phyloP scores from a whole-genome alignment of 192 early-diverging fungal genomes.

The Umbelopsis isabellina region DNA sequence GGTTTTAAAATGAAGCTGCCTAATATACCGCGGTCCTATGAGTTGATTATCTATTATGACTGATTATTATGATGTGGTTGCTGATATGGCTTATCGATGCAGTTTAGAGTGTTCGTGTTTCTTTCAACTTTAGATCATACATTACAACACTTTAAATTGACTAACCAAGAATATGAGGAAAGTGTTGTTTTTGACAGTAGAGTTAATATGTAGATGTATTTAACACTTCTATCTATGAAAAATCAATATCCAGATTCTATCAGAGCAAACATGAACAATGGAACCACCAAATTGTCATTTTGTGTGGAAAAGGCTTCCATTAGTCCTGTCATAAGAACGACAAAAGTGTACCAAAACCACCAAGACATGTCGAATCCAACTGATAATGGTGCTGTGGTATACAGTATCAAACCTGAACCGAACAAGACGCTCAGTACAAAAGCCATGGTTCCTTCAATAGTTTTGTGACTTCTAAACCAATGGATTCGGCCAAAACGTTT shows the following conservation, averaged over 20 bases:
- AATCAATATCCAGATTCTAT: constrained; percentile 10
- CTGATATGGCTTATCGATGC: too few relatives aligned
- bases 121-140: too few relatives aligned
- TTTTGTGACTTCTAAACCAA: constrained; percentile 81
- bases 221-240: too few relatives aligned
- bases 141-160: too few relatives aligned
- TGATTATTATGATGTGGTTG: too few relatives aligned
- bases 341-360: constrained; percentile 28
- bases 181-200: too few relatives aligned
- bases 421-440: constrained; percentile 73
- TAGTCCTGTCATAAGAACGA: constrained; percentile 45
- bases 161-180: too few relatives aligned
- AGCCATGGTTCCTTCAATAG: constrained; percentile 84
- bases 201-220: too few relatives aligned
- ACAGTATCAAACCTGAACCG: constrained; percentile 40
- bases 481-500: constrained; percentile 67
- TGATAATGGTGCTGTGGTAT: constrained; percentile 32
- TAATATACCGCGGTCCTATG: too few relatives aligned
- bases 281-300: constrained; percentile 95
- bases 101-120: too few relatives aligned
- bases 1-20: too few relatives aligned
- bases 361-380: constrained; percentile 42
- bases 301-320: constrained; percentile 89
- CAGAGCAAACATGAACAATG: constrained; percentile 71
- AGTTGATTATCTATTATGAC: too few relatives aligned